These are phyloP conservation scores for Xanthoconium purpureum DNA, from an alignment of 768 basidiomycete genomes.

Conservation along the genomic window DNA sequence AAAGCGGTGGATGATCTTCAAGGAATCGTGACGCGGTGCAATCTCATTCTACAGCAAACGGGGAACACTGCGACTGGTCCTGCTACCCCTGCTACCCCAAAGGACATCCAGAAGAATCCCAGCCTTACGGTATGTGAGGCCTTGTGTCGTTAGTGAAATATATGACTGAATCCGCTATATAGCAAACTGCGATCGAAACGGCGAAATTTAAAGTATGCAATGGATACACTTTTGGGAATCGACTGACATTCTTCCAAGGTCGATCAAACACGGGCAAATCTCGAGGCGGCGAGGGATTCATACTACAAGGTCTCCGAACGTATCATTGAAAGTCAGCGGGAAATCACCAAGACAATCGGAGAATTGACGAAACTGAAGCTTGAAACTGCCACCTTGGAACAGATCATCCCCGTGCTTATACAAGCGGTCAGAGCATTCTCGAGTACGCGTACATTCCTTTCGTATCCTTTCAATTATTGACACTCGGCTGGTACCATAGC, in stretches of 20 bases:
- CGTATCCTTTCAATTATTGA: not conserved
- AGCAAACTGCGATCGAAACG: conserved; percentile 10
- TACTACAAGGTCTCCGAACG: conserved; percentile 11
- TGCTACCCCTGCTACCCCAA: conserved; percentile 14
- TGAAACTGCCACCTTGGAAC: conserved; percentile 17
- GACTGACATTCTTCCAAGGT: conserved; percentile 3
- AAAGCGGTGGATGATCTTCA: not conserved
- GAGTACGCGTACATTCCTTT: not conserved
- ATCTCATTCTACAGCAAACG: conserved; percentile 16
- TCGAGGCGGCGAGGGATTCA: conserved; percentile 14
- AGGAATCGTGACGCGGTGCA: conserved; percentile 15
- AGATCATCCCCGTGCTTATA: conserved; percentile 15
- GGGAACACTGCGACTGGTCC: conserved; percentile 12
- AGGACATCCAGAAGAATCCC: not conserved
- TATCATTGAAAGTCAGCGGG: conserved; percentile 16
- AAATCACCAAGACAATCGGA: conserved; percentile 15
- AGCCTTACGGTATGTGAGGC: not conserved
- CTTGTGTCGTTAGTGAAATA: not conserved
- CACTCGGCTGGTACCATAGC: not conserved
- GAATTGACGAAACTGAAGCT: conserved; percentile 15
- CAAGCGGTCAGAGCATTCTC: conserved; percentile 16
- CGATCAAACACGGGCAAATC: conserved; percentile 19
- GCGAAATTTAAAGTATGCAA: conserved; percentile 4
- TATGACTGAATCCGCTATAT: not conserved
- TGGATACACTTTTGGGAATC: not conserved